Base-by-base conservation (phyloP, 371 early-diverging fungal genomes). In the Lichtheimia ramosa region DNA sequence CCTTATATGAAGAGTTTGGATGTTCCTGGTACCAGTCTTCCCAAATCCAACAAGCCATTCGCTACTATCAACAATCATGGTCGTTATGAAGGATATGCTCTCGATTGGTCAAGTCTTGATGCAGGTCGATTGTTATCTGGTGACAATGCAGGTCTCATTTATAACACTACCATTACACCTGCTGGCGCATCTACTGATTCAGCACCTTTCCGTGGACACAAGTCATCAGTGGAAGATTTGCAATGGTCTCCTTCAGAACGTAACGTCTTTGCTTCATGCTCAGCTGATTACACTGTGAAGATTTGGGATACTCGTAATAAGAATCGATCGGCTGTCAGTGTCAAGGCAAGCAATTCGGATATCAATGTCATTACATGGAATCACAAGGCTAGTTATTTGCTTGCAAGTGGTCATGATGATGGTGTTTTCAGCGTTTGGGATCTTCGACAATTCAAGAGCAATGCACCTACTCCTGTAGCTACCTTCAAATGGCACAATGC, bases 291-390 rank as follows among this genome's bases (percentile, higher is more conserved):
- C 64, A 92, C 96, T 0, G 87, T 98, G 59, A 85, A 91, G 61
- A 90, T 98, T 62, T 98, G 97, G 96, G 98, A 98, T 78, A 86
- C 88, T 8, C 86, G 97, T 41, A 82, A 79, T 56, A 87, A 88
- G 74, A 87, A 87, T 64, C 79, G 85, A 50, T 75, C 85, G 2
- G 91, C 91, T 21, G 82, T 97, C n/a, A 80, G 83, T 12, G 87
- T 90, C 16, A 84, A 83, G 53, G 96, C 95, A 24, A 94, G 94
- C 65, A 83, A 84, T 58, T 77, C 86, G 16, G 98, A 98, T 65
- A 88, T 98, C 55, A 98, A 98, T 67, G 98, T 97, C 16, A 96
- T 98, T 58, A 85, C 88, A 43, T 98, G 98, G 98, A 96, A 96
- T 71, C 79, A 75, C 59, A 84, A 86, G 64, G 81, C 88, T 54